Conservation (phyloP, 1,284 basidiomycete species). For the Stereum hirsutum region DNA sequence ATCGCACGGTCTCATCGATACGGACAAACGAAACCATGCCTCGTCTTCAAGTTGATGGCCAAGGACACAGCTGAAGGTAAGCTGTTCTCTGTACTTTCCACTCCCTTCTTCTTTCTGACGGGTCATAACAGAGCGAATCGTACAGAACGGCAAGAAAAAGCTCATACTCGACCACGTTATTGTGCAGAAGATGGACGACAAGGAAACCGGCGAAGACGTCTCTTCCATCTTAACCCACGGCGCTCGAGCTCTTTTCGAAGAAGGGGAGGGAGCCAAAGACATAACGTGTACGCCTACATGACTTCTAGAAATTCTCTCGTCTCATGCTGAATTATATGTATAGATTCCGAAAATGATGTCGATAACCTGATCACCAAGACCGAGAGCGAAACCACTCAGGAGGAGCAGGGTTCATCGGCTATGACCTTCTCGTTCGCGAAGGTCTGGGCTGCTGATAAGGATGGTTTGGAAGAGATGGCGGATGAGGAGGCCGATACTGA, state of each 20-base stretch:
- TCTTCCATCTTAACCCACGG: constrained; percentile 80
- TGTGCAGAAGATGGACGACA: constrained; percentile 85
- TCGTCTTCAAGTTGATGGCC: constrained; percentile 90
- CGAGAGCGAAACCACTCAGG: constrained; percentile 61
- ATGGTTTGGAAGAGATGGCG: constrained; percentile 54
- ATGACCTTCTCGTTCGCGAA: constrained; percentile 78
- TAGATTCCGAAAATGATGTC: constrained; percentile 73
- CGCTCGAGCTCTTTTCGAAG: constrained; percentile 72
- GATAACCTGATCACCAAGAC: constrained; percentile 79
- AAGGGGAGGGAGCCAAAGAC: constrained; percentile 42
- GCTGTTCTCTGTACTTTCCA: constrained; percentile 4
- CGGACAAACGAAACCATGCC: constrained; percentile 73
- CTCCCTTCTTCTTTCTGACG: constrained; percentile 1
- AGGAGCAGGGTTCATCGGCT: constrained; percentile 31
- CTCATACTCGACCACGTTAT: constrained; percentile 87
- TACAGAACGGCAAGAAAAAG: constrained; percentile 86
- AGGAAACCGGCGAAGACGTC: constrained; percentile 67
- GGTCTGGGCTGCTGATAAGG: constrained; percentile 77
- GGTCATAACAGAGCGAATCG: constrained; percentile 60
- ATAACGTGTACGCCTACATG: constrained; percentile 52
- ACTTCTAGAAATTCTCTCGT: neutral
- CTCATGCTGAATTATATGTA: constrained; percentile 4
- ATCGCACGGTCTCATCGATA: constrained; percentile 85
- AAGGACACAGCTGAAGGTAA: constrained; percentile 84
- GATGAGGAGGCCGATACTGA: constrained; percentile 37